Conservation (phyloP, 2,329 filamentous ascomycete genomes). For the Beauveria varroae region DNA sequence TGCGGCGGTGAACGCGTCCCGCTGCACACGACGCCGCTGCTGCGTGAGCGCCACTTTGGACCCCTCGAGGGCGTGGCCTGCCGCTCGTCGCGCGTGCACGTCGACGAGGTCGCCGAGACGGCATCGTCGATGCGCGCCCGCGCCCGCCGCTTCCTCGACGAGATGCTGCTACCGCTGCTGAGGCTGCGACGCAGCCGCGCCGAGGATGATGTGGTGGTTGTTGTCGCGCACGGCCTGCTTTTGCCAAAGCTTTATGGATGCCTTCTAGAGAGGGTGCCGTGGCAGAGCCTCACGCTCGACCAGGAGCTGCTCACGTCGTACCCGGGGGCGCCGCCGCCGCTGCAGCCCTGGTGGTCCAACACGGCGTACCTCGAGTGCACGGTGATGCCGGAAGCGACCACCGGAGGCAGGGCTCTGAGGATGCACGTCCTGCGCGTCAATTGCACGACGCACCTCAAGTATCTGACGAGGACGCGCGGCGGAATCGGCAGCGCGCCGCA, state of each 20-base stretch:
- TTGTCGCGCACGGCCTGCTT: conserved; percentile 81
- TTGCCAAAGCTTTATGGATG: conserved; percentile 56
- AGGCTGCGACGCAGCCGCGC: conserved; percentile 21
- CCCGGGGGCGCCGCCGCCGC: conserved; percentile 10
- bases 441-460: conserved; percentile 60
- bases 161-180: conserved; percentile 44
- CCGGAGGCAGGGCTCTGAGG: neutral
- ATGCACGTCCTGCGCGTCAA: conserved; percentile 56
- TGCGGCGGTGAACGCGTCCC: conserved; percentile 14
- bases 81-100: conserved; percentile 21
- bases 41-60: conserved; percentile 71
- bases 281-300: conserved; percentile 26
- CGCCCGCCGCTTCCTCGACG: conserved; percentile 57
- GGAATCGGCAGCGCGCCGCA: conserved; percentile 73
- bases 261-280: conserved; percentile 39
- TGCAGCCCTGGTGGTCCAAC: conserved; percentile 41
- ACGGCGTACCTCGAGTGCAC: conserved; percentile 38
- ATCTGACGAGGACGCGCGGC: conserved; percentile 70
- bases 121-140: conserved; percentile 58
- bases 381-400: conserved; percentile 13
- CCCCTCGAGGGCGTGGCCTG: conserved; percentile 60
- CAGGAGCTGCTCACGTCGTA: neutral
- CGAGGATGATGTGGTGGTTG: conserved; percentile 37
- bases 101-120: conserved; percentile 55
- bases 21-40: conserved; percentile 25